Evolutionary conservation across 345 rosid genomes (phyloP).

Genomic region (Eucalyptus leucophloia): DNA sequence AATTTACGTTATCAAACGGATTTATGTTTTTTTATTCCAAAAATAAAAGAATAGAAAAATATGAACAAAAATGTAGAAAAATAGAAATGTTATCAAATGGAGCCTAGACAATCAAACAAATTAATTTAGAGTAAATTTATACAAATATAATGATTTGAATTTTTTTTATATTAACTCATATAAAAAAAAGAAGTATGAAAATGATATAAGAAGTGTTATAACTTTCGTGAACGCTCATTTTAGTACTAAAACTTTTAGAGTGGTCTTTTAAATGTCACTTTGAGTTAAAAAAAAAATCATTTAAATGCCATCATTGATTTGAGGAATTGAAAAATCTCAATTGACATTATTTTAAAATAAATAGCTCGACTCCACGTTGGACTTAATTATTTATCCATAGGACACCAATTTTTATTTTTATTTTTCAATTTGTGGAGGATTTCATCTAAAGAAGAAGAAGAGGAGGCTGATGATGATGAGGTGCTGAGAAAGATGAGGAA

Average conservation of each 20-base stretch:
- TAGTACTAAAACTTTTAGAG: not conserved
- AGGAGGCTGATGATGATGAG: not conserved
- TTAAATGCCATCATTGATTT: not conserved
- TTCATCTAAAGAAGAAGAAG: not conserved
- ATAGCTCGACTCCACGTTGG: not conserved
- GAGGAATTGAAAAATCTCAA: not conserved
- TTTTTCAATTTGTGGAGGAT: not conserved
- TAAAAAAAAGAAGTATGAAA: not conserved
- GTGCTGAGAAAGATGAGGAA: not conserved
- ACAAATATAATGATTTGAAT: accelerated
- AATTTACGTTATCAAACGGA: accelerated
- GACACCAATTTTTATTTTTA: not conserved
- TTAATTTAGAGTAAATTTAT: too few relatives aligned
- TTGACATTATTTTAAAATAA: not conserved
- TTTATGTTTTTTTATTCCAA: accelerated
- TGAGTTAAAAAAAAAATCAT: not conserved
- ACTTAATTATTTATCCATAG: not conserved
- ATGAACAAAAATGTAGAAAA: too few relatives aligned
- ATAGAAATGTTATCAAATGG: too few relatives aligned
- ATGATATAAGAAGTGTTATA: accelerated
- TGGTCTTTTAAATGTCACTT: accelerated
- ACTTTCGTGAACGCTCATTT: accelerated
- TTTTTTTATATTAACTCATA: too few relatives aligned
- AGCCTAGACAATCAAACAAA: accelerated
- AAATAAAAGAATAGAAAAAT: too few relatives aligned